Percentiles rank a stretch among this genome's conserved stretches.
Evolutionary conservation across 23 red algal species (phyloP).

Genomic region (Cyanidiococcus yangmingshanensis): DNA sequence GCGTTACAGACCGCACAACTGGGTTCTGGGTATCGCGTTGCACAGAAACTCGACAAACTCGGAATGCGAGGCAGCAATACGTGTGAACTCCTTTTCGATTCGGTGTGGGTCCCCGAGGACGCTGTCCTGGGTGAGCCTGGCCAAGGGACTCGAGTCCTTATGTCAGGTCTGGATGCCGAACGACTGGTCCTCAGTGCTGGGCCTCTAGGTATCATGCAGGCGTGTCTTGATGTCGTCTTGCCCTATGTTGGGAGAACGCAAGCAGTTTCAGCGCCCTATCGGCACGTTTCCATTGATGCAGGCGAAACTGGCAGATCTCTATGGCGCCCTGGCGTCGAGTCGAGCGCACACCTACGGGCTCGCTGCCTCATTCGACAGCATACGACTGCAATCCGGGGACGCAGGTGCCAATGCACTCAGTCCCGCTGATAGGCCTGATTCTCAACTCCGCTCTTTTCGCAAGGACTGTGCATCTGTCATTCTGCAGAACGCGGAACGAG

Average conservation of each 20-base stretch:
- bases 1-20: conserved; percentile 29
- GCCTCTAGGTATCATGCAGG: conserved; percentile 56
- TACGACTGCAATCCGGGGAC: not conserved
- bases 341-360: conserved; percentile 21
- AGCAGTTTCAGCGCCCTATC: conserved; percentile 49
- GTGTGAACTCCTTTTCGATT: conserved; percentile 46
- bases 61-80: conserved; percentile 51
- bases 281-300: conserved; percentile 43
- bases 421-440: not conserved
- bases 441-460: not conserved
- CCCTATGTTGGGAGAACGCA: conserved; percentile 45
- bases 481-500: conserved; percentile 37
- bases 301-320: conserved; percentile 50
- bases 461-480: conserved; percentile 38
- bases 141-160: conserved; percentile 31
- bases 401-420: not conserved
- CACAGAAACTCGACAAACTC: conserved; percentile 44
- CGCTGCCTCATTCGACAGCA: conserved; percentile 14
- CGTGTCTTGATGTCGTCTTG: conserved; percentile 41
- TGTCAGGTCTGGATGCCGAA: conserved; percentile 45
- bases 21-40: conserved; percentile 23
- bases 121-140: conserved; percentile 31
- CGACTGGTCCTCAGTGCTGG: conserved; percentile 37
- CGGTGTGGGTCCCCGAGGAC: conserved; percentile 29
- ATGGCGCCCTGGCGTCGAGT: conserved; percentile 7